phyloP scores from a whole-genome alignment of 805 yeast genomes.

The Metschnikowia bowlesiae region DNA sequence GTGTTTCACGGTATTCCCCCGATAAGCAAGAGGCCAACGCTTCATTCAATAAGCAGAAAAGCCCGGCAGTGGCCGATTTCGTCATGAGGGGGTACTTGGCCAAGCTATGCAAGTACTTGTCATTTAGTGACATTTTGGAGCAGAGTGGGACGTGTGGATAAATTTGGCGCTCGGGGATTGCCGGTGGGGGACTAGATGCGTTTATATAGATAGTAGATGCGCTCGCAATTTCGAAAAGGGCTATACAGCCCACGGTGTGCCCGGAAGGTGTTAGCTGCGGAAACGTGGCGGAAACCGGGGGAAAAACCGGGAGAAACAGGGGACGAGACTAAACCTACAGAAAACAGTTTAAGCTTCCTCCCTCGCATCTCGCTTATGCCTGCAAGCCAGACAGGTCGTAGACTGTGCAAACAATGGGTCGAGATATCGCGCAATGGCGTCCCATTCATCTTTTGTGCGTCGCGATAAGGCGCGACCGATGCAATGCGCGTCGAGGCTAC shows the following conservation, averaged over 20 bases:
- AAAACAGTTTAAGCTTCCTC: background rate
- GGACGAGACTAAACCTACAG: background rate
- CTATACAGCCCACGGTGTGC: background rate
- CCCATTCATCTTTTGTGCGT: background rate
- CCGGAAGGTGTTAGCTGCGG: background rate
- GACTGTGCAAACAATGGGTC: background rate
- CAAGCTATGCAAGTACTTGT: constrained; percentile 35
- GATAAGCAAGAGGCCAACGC: constrained; percentile 49
- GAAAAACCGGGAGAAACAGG: too few species aligned
- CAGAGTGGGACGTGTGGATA: background rate
- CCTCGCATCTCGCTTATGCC: too few species aligned
- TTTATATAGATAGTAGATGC: constrained; percentile 2
- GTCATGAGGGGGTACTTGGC: constrained; percentile 52
- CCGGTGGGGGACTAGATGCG: background rate
- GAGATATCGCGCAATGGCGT: background rate
- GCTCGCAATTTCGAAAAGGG: constrained; percentile 2
- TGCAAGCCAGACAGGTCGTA: background rate
- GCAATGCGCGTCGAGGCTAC: background rate
- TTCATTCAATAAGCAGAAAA: constrained; percentile 55
- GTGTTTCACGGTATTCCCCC: constrained; percentile 34
- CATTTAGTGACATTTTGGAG: constrained; percentile 20
- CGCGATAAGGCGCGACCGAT: constrained; percentile 2
- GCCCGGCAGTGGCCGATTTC: constrained; percentile 53
- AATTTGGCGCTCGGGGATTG: background rate
- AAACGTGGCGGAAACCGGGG: too few species aligned